Percentiles rank a stretch among this genome's conserved stretches.
Evolutionary conservation across 73 alveolate genomes (phyloP).

Genomic region (Paramecium caudatum): DNA sequence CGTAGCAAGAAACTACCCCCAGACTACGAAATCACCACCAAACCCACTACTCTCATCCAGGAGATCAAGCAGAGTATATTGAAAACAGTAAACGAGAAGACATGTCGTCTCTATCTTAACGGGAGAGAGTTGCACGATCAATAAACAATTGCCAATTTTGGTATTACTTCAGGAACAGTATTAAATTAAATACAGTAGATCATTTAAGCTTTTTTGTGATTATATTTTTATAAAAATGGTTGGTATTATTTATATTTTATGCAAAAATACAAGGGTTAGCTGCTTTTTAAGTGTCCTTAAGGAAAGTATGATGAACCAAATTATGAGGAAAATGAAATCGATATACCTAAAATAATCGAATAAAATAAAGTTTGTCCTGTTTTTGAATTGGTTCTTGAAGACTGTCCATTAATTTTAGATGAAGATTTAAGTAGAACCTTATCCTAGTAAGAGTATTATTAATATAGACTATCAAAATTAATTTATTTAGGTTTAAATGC

Average conservation of each 20-base stretch:
- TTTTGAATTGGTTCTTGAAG: neutral
- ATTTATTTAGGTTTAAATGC: slow-evolving; percentile 36
- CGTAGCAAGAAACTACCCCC: neutral
- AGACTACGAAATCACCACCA: neutral
- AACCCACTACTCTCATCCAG: neutral
- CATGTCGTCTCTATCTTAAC: slow-evolving; percentile 29
- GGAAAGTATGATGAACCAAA: neutral
- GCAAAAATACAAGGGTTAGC: slow-evolving; percentile 21
- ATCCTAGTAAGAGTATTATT: neutral
- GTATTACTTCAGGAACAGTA: slow-evolving; percentile 46
- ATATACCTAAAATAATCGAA: neutral
- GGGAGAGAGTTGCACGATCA: slow-evolving; percentile 47
- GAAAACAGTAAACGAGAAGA: neutral
- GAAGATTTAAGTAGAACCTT: neutral
- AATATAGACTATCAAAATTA: neutral
- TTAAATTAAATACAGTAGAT: slow-evolving; percentile 2
- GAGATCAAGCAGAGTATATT: neutral
- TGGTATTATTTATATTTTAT: slow-evolving; percentile 16
- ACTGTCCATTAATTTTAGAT: slow-evolving; percentile 13
- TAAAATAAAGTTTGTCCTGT: neutral
- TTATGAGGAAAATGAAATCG: neutral
- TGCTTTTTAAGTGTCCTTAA: neutral
- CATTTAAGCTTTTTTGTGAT: slow-evolving; percentile 66
- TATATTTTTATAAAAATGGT: slow-evolving; percentile 14
- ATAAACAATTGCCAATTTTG: neutral